These are phyloP conservation scores for Hibiscus tridactylites DNA, from an alignment of 345 rosid genomes.

Conservation along the genomic window DNA sequence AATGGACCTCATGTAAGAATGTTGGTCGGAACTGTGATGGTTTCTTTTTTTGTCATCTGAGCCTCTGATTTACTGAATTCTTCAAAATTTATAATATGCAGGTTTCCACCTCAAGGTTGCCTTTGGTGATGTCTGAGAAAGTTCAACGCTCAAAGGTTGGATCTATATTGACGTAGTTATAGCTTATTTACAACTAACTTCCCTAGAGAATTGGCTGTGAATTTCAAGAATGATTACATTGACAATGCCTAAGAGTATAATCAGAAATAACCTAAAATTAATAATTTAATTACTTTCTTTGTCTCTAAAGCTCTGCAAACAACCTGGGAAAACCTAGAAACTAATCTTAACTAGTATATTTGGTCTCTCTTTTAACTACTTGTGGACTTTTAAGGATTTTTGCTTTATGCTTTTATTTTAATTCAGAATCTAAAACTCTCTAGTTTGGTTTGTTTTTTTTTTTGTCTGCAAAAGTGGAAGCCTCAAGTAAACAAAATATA, in stretches of 20 bases:
- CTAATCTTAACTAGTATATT: background rate
- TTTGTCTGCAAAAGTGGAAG: background rate
- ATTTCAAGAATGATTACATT: conserved; percentile 3
- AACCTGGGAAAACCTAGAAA: background rate
- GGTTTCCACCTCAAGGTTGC: conserved; percentile 72
- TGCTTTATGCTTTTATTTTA: background rate
- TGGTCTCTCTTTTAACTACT: background rate
- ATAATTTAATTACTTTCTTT: background rate
- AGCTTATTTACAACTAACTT: background rate
- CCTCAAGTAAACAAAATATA: background rate
- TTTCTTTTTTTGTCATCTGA: conserved; percentile 12
- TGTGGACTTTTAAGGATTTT: background rate
- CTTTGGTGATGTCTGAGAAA: conserved; percentile 84
- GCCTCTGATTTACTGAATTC: conserved; percentile 13
- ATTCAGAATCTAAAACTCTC: background rate
- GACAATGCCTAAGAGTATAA: background rate
- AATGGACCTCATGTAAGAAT: conserved; percentile 52
- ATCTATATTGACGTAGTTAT: conserved; percentile 4
- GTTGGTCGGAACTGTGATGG: conserved; percentile 6
- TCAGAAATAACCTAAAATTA: background rate
- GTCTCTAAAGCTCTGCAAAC: background rate
- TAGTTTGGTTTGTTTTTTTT: background rate
- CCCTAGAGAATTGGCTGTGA: background rate
- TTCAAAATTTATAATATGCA: conserved; percentile 24
- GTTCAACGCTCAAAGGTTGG: conserved; percentile 75